Evolutionary conservation across 768 basidiomycete species (phyloP).

Genomic region (Naganishia vaughanmartiniae): DNA sequence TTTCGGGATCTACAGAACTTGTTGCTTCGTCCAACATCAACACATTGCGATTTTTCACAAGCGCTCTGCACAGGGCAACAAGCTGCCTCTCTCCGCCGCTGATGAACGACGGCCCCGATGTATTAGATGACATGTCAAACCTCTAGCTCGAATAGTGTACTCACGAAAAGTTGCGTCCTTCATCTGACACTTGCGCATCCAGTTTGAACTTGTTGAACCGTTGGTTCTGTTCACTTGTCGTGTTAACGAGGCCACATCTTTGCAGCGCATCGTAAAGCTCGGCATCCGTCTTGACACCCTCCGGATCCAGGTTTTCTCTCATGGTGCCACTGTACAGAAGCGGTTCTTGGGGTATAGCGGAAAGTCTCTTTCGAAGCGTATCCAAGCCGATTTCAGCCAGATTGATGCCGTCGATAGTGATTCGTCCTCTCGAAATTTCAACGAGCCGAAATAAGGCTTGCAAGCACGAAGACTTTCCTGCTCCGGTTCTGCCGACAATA

Average conservation of each 20-base stretch:
- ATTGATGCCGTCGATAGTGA: constrained; percentile 77
- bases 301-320: constrained; percentile 71
- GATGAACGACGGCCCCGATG: constrained; percentile 66
- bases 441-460: constrained; percentile 80
- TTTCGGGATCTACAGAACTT: constrained; percentile 38
- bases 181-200: constrained; percentile 78
- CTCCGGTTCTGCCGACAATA: constrained; percentile 72
- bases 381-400: constrained; percentile 69
- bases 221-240: constrained; percentile 9
- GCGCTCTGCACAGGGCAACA: constrained; percentile 63
- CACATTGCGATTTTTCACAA: constrained; percentile 63
- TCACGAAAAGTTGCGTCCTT: constrained; percentile 79
- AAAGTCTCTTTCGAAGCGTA: constrained; percentile 59
- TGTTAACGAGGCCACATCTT: constrained; percentile 72
- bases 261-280: constrained; percentile 81
- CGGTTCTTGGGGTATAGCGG: constrained; percentile 68
- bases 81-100: constrained; percentile 67
- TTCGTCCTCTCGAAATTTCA: constrained; percentile 71
- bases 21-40: constrained; percentile 49
- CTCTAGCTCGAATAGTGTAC: constrained; percentile 76
- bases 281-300: constrained; percentile 59
- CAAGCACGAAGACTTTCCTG: constrained; percentile 87
- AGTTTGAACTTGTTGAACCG: constrained; percentile 61
- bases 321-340: constrained; percentile 56
- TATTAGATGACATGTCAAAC: constrained; percentile 78